Evolutionary conservation across 1,139 yeast genomes (phyloP), one percentile per base, ranked within the genome.

Genomic region (Eremothecium cymbalariae): DNA sequence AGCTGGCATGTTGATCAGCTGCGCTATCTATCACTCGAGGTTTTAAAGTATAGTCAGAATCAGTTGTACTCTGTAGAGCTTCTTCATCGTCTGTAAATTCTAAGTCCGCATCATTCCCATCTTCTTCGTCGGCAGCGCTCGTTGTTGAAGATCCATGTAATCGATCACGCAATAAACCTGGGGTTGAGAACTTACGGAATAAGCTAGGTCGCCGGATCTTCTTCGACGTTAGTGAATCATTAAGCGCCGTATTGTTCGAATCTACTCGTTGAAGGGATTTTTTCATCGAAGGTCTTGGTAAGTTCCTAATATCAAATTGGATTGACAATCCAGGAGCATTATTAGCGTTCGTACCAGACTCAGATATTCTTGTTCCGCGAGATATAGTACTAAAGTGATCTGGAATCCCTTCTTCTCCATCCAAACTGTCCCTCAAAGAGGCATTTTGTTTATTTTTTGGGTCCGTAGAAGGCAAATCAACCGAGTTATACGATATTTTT

Each of bases 51-150:
- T n/a, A n/a, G n/a, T 33, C 39, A 8, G 28, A 38, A 15, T 28
- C 36, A 9, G 33, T 30, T n/a, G 32, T 29, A 8, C 38, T 41
- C 5, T 29, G 38, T 11, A 33, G 27, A 2, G 18, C 35, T 2
- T 16, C 28, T 25, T 46, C 56, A 25, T 50, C 55, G 14, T 53
- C 60, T 3, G 57, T 62, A 25, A 49, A 59, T 8, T 46, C 54
- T 22, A 53, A 55, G 13, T 54, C 60, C 15, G 47, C 52, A 11
- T 42, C 47, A 14, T 47, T 56, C 4, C 41, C 54, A 4, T 44
- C 48, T 5, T 47, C 51, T 13, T 41, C 44, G 14, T 34, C 43
- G 6, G 40, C 44, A 16, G 42, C 43, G n/a, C 40, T 45, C 13
- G 32, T 23, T 9, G 14, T 11, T 24, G 9, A 6, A 9, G 19